Conservation (phyloP, 345 rosid genomes). For the Linum usitatissimum region DNA sequence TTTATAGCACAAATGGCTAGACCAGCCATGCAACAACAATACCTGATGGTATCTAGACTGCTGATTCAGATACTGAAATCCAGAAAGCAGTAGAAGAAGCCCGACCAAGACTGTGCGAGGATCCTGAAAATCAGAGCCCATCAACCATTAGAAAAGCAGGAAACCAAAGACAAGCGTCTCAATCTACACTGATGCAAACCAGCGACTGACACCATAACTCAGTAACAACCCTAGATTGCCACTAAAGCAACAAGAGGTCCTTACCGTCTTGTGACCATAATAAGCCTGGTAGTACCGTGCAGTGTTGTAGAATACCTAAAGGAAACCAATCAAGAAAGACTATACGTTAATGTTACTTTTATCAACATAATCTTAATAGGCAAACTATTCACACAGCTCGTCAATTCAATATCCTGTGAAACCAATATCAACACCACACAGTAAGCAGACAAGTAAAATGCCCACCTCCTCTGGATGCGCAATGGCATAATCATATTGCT, state of each 20-base stretch:
- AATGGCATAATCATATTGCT: conserved; percentile 88
- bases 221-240: conserved; percentile 8
- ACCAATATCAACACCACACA: too few species aligned
- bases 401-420: too few species aligned
- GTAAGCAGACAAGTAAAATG: not conserved
- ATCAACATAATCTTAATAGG: too few species aligned
- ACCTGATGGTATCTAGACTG: conserved; percentile 87
- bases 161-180: too few species aligned
- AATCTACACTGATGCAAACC: too few species aligned
- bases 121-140: conserved; percentile 42
- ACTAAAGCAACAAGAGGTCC: conserved; percentile 11
- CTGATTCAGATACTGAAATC: conserved; percentile 74
- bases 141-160: not conserved
- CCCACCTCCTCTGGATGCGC: conserved; percentile 91
- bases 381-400: too few species aligned
- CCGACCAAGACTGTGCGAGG: conserved; percentile 84
- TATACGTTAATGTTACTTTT: too few species aligned
- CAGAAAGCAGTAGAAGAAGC: conserved; percentile 71
- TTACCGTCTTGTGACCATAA: conserved; percentile 92
- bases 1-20: not conserved
- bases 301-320: conserved; percentile 80
- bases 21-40: conserved; percentile 5
- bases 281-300: conserved; percentile 87
- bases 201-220: not conserved
- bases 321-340: not conserved